Evolutionary conservation across 2,329 filamentous ascomycete genomes (phyloP).

Genomic region (Verticillium albo-atrum): DNA sequence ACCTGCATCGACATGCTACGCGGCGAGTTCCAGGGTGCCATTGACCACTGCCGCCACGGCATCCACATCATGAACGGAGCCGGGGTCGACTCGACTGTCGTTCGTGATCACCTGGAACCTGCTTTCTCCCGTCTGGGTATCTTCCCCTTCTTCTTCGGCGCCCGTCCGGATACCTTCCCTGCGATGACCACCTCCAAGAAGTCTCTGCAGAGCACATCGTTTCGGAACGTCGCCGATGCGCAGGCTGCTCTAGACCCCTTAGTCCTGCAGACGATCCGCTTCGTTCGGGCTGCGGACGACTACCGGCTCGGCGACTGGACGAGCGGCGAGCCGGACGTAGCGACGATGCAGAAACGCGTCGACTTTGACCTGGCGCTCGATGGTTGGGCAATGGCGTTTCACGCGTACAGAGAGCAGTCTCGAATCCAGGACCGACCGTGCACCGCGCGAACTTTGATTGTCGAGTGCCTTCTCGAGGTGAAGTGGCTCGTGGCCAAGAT

Average conservation of each 20-base stretch:
- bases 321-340: conserved; percentile 1
- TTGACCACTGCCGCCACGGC: conserved; percentile 33
- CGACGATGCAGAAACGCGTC: conserved; percentile 17
- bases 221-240: conserved; percentile 16
- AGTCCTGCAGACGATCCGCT: conserved; percentile 19
- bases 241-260: conserved; percentile 23
- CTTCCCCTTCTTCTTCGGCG: conserved; percentile 33
- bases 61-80: conserved; percentile 25
- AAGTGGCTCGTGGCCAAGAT: conserved; percentile 25
- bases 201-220: conserved; percentile 2
- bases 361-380: conserved; percentile 16
- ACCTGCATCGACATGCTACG: conserved; percentile 38
- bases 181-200: conserved; percentile 2
- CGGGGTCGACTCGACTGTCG: conserved; percentile 14
- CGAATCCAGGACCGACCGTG: background rate
- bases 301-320: conserved; percentile 18
- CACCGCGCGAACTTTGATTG: conserved; percentile 2
- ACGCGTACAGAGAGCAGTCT: background rate
- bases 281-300: conserved; percentile 22
- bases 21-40: conserved; percentile 27
- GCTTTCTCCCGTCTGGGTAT: conserved; percentile 33
- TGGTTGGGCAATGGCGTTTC: conserved; percentile 23
- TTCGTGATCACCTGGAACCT: conserved; percentile 24
- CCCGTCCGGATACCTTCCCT: conserved; percentile 16
- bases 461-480: conserved; percentile 20